Base-by-base conservation (phyloP, 495 filamentous ascomycete species). In the Rusavskia elegans region DNA sequence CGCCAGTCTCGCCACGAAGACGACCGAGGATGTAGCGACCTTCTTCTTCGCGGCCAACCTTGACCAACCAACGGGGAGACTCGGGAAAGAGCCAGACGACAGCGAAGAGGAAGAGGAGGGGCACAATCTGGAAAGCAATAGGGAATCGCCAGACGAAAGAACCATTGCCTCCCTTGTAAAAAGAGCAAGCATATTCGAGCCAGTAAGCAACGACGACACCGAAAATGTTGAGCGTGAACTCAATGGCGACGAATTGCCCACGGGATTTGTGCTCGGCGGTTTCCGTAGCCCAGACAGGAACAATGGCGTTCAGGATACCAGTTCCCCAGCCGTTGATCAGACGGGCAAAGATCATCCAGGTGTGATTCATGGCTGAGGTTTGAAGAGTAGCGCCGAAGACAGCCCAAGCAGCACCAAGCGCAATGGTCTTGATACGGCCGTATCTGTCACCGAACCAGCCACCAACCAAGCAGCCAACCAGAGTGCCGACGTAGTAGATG, bases 121-220 rank as follows among this genome's bases (percentile, higher is more conserved):
- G 77, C 46, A 82, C 65, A 51, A 84, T 83, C 59, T 85, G 82
- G 66, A 86, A 84, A 0, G 75, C 82, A 54, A 86, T 79, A 0
- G 81, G 82, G 57, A 86, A 83, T 25, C 81, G 66, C 81, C 81
- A 85, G 50, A 72, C 69, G 58, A 83, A 72, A 19, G 77, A 53
- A 25, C 77, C 76, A 25, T 64, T 64, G 35, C 77, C 77, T 27
- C 66, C 67, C 44, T 80, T 71, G 57, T 81, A 70, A 57, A 71
- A 78, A 7, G 74, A 77, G n/a, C 78, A 64, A 10, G 78, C 79
- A 58, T 80, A 86, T 59, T 84, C 81, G 23, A 85, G 68, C 82
- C 82, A 85, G 54, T 84, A 85, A 6, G 81, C 82, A 19, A 85
- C 66, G 2, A 84, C 81, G 4, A 86, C 81, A 61, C 83, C 82